Percentiles rank a stretch among this genome's conserved stretches.
Evolutionary conservation across 192 early-diverging fungal genomes (phyloP).

Genomic region (Neocallimastix lanati): DNA sequence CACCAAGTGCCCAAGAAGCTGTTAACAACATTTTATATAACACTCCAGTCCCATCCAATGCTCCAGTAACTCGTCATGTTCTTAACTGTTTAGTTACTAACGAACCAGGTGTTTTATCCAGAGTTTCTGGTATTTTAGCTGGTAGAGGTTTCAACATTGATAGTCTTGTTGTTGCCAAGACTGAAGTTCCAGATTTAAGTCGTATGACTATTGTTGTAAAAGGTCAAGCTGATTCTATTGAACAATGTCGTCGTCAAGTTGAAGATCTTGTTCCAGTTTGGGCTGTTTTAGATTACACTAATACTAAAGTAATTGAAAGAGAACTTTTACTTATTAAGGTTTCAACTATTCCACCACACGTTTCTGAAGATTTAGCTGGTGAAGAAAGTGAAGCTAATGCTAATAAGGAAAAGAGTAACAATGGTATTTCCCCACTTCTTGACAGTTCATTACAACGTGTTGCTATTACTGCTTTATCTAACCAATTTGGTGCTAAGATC

Average conservation of each 20-base stretch:
- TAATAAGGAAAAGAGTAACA: background rate
- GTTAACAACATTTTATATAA: constrained; percentile 95
- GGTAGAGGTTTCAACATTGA: constrained; percentile 95
- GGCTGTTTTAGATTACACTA: constrained; percentile 93
- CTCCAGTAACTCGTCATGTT: constrained; percentile 58
- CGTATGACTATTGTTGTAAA: constrained; percentile 93
- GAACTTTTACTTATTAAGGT: constrained; percentile 89
- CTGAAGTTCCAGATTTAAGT: constrained; percentile 77
- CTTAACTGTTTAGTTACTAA: constrained; percentile 89
- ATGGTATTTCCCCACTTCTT: constrained; percentile 19
- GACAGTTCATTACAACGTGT: constrained; percentile 46
- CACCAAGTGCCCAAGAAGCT: constrained; percentile 75
- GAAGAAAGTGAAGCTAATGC: constrained; percentile 8
- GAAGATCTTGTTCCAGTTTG: constrained; percentile 94
- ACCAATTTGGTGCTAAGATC: constrained; percentile 68
- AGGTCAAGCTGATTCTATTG: constrained; percentile 61
- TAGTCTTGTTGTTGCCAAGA: constrained; percentile 86
- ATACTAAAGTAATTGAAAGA: constrained; percentile 70
- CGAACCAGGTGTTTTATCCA: constrained; percentile 69
- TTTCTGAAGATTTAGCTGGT: constrained; percentile 25
- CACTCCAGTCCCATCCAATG: constrained; percentile 38
- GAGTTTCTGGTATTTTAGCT: constrained; percentile 67
- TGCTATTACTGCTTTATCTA: constrained; percentile 60
- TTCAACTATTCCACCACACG: constrained; percentile 52
- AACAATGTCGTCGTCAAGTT: constrained; percentile 83